A percentile compares a stretch with the other conserved stretches of the same genome.
These are phyloP conservation scores for Tetrahymena elliotti DNA, from an alignment of 73 alveolate species.

Conservation along the genomic window DNA sequence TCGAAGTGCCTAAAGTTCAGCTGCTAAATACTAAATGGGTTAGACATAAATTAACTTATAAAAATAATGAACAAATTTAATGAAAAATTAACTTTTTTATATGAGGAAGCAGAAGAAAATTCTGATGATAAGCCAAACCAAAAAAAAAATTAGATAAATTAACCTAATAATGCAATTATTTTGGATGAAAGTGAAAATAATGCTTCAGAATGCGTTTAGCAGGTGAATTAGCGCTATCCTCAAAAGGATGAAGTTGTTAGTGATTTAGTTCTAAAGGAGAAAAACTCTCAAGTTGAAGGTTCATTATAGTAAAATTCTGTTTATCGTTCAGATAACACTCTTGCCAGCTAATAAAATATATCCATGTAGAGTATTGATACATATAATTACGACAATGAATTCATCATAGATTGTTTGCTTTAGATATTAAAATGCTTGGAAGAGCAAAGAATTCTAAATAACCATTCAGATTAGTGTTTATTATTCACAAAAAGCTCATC, in stretches of 20 bases:
- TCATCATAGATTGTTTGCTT: not conserved
- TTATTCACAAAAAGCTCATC: not conserved
- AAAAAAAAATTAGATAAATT: not conserved
- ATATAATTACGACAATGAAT: not conserved
- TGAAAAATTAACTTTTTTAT: not conserved
- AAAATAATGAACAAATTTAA: not conserved
- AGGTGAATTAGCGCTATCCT: not conserved
- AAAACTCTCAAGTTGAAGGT: not conserved
- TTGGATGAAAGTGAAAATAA: not conserved
- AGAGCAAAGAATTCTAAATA: not conserved
- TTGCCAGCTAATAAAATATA: not conserved
- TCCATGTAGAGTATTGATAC: not conserved
- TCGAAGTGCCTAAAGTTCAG: not conserved
- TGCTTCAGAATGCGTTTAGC: not conserved
- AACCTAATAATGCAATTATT: not conserved
- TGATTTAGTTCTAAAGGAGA: not conserved
- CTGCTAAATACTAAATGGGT: not conserved
- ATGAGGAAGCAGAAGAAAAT: not conserved
- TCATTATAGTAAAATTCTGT: not conserved
- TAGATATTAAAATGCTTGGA: not conserved
- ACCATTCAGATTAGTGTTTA: not conserved
- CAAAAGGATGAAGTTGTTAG: not conserved
- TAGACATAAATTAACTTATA: not conserved
- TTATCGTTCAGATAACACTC: not conserved
- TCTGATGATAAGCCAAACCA: not conserved